A percentile compares a stretch with the other conserved stretches of the same genome.
Evolutionary conservation across 768 basidiomycete species (phyloP).

Genomic region (Lactarius evosmus): DNA sequence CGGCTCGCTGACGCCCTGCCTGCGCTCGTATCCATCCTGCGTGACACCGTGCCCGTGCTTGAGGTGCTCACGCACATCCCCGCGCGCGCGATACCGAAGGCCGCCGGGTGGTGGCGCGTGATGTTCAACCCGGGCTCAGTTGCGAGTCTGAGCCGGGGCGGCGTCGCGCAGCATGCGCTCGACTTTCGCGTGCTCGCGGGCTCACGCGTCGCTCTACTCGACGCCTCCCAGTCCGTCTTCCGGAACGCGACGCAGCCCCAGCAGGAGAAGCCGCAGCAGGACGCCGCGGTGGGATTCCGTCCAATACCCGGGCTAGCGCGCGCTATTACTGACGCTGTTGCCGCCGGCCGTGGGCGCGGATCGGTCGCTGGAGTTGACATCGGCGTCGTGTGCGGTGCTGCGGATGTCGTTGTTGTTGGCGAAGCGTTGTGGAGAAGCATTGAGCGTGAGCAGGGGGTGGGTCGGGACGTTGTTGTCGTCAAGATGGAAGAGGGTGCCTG

Average conservation of each 20-base stretch:
- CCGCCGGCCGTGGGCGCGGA: slow-evolving; percentile 23
- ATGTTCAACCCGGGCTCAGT: slow-evolving; percentile 37
- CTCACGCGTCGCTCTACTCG: slow-evolving; percentile 66
- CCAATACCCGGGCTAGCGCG: slow-evolving; percentile 26
- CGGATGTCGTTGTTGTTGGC: slow-evolving; percentile 25
- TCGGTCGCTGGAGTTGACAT: slow-evolving; percentile 25
- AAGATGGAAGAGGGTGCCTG: slow-evolving; percentile 23
- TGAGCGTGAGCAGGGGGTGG: background rate
- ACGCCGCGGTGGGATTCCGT: slow-evolving; percentile 17
- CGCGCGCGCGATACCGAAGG: slow-evolving; percentile 53
- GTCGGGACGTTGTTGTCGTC: slow-evolving; percentile 17
- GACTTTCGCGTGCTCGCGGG: slow-evolving; percentile 74
- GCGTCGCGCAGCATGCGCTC: slow-evolving; percentile 57
- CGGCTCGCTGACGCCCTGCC: slow-evolving; percentile 62
- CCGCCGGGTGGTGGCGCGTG: slow-evolving; percentile 78
- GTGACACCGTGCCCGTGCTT: slow-evolving; percentile 76
- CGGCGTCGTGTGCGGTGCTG: slow-evolving; percentile 27
- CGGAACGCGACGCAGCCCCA: slow-evolving; percentile 13
- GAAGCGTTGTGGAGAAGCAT: slow-evolving; percentile 26
- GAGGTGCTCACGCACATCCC: slow-evolving; percentile 61
- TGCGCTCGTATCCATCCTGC: slow-evolving; percentile 62
- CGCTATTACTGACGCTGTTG: slow-evolving; percentile 19
- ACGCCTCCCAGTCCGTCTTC: slow-evolving; percentile 64
- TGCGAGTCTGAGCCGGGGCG: background rate
- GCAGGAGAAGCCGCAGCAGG: slow-evolving; percentile 25